These are phyloP conservation scores for Potentilla sterilis DNA, from an alignment of 306 rosid genomes.

Conservation along the genomic window DNA sequence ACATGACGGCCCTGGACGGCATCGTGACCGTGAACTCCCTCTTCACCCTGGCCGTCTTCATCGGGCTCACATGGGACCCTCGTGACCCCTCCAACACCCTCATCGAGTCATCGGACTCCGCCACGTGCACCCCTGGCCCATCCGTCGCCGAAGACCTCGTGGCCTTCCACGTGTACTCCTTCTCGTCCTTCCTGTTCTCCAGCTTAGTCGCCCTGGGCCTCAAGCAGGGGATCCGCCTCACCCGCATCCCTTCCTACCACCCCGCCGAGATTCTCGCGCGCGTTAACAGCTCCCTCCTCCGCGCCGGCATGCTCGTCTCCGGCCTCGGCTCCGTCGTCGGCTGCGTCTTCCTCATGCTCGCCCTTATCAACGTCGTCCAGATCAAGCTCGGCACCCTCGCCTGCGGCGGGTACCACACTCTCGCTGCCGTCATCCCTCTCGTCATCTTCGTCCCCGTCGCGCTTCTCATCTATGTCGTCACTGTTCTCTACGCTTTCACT, in stretches of 20 bases:
- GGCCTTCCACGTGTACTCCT: slow-evolving; percentile 88
- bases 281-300: slow-evolving; percentile 48
- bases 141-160: slow-evolving; percentile 66
- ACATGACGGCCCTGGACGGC: slow-evolving; percentile 74
- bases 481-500: slow-evolving; percentile 68
- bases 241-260: slow-evolving; percentile 43
- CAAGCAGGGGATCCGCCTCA: slow-evolving; percentile 77
- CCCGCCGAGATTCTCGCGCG: slow-evolving; percentile 50
- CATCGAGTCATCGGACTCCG: slow-evolving; percentile 18
- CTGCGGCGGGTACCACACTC: slow-evolving; percentile 54
- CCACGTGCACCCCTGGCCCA: slow-evolving; percentile 49
- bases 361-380: slow-evolving; percentile 72
- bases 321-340: slow-evolving; percentile 66
- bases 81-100: slow-evolving; percentile 57
- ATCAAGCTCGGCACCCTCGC: slow-evolving; percentile 81
- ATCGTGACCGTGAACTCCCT: slow-evolving; percentile 85
- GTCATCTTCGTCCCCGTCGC: slow-evolving; percentile 60
- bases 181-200: slow-evolving; percentile 97
- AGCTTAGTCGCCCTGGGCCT: slow-evolving; percentile 83
- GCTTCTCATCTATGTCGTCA: slow-evolving; percentile 47
- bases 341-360: slow-evolving; percentile 67
- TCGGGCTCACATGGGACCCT: slow-evolving; percentile 79
- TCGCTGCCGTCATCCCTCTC: slow-evolving; percentile 67
- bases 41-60: slow-evolving; percentile 83
- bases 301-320: slow-evolving; percentile 80